Conservation (phyloP, 331 rosid genomes). For the Quercus phellos region DNA sequence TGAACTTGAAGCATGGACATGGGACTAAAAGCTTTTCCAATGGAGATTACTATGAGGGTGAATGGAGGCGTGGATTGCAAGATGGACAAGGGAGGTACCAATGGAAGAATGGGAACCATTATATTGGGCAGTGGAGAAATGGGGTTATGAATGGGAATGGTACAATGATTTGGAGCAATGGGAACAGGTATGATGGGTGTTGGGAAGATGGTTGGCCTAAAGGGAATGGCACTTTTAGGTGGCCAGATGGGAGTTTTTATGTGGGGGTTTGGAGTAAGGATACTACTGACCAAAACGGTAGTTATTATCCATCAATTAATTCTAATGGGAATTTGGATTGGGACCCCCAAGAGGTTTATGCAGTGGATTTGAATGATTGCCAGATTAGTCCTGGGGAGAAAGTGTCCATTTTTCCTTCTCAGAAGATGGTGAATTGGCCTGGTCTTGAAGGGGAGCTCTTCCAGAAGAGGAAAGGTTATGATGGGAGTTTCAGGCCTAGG, state of each 20-base stretch:
- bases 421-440: slow-evolving; percentile 47
- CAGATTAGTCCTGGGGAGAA: slow-evolving; percentile 41
- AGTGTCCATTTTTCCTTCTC: slow-evolving; percentile 63
- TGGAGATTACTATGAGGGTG: slow-evolving; percentile 91
- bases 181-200: slow-evolving; percentile 71
- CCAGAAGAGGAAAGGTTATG: slow-evolving; percentile 39
- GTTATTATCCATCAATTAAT: slow-evolving; percentile 55
- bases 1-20: slow-evolving; percentile 69
- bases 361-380: slow-evolving; percentile 44
- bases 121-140: slow-evolving; percentile 68
- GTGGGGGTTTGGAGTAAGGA: slow-evolving; percentile 73
- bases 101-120: slow-evolving; percentile 76
- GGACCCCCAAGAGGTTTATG: slow-evolving; percentile 57
- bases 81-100: slow-evolving; percentile 83
- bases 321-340: slow-evolving; percentile 29
- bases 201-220: slow-evolving; percentile 81
- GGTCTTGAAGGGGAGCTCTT: slow-evolving; percentile 40
- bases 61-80: slow-evolving; percentile 78
- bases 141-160: slow-evolving; percentile 73
- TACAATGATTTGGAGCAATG: slow-evolving; percentile 64
- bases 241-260: slow-evolving; percentile 63
- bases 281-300: slow-evolving; percentile 57
- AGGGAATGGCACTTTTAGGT: slow-evolving; percentile 79
- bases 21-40: slow-evolving; percentile 61
- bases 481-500: slow-evolving; percentile 31